Percentiles rank a stretch among this genome's conserved stretches.
Conservation (phyloP, 1,284 basidiomycete species). For the Athelia psychrophila region DNA sequence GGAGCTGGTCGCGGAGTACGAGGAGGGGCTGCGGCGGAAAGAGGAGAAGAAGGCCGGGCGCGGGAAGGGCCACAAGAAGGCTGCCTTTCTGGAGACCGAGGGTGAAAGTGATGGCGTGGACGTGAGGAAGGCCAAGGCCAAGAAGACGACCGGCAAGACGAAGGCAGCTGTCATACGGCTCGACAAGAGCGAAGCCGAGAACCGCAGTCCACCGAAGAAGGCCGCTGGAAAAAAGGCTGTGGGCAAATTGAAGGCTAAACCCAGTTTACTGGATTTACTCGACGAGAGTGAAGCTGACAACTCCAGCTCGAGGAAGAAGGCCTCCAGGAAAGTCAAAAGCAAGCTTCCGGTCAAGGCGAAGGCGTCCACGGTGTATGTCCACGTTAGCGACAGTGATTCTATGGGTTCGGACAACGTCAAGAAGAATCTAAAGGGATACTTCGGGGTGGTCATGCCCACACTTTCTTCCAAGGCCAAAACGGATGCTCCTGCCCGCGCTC, state of each 20-base stretch:
- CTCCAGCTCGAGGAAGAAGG: too few species aligned
- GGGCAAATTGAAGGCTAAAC: too few species aligned
- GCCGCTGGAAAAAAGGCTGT: not conserved
- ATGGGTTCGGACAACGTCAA: not conserved
- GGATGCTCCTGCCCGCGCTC: too few species aligned
- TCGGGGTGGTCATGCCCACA: not conserved
- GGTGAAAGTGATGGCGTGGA: not conserved
- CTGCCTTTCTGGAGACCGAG: not conserved
- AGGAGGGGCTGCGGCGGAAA: conserved; percentile 49
- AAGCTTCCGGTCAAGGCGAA: too few species aligned
- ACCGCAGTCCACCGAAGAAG: not conserved
- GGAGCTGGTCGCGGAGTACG: conserved; percentile 55
- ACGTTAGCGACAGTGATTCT: not conserved
- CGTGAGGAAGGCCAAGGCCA: too few species aligned
- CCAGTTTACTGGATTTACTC: too few species aligned
- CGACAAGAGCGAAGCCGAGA: too few species aligned
- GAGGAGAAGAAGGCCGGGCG: conserved; percentile 47
- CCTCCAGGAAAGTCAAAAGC: not conserved
- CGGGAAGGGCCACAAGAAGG: conserved; percentile 7
- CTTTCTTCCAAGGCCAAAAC: not conserved
- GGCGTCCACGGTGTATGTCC: not conserved
- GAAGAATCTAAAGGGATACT: not conserved
- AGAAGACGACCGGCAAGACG: too few species aligned
- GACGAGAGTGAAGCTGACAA: too few species aligned
- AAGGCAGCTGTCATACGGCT: too few species aligned